Base-by-base conservation (phyloP, 257 asterid genomes). In the Nemophila menziesii region DNA sequence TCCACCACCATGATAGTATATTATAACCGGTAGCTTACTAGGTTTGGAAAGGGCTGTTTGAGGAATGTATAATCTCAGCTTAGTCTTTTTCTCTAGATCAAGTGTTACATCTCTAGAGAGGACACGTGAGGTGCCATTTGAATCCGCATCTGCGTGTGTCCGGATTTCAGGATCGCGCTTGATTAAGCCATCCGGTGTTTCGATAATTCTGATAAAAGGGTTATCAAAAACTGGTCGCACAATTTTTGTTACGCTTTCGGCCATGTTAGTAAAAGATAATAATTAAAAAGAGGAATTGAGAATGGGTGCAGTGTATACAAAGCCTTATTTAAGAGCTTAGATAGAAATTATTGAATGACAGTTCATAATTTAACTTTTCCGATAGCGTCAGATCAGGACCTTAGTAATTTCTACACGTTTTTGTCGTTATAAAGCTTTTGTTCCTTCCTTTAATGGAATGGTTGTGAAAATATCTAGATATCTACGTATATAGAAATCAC, bases 1-100 rank as follows among this genome's bases (percentile, higher is more conserved):
- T 8, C 85, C 80, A 6, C 85, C 71, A 4, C 80, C 85, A 52
- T 76, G 85, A 16, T 55, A 65, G 64, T 68, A 76, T 0, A 76
- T 4, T 9, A 72, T 57, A 7, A 76, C 43, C 5, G 85, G 80
- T 13, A 68, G 56, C 33, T 76, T 76, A 21, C 44, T 5, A 44
- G 46, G 19, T 2, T 55, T 15, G 8, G 48, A n/a, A 14, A 4
- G 13, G 51, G 43, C 48, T 20, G n/a, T 5, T 8, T 51, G 37
- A 2, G 80, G 85, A 0, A 69, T 19, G 29, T 72, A 77, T 6
- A 77, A 16, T 0, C 86, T 75, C n/a, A 60, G 39, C 81, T 78
- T 72, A 0, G 81, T 72, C 12, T 58, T 55, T 1, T 57, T 72
- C 17, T 1, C 21, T 11, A 57, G 44, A 53, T 70, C 52, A 9